These are phyloP conservation scores for Amanita thiersii DNA, from an alignment of 768 basidiomycete genomes.

Conservation along the genomic window DNA sequence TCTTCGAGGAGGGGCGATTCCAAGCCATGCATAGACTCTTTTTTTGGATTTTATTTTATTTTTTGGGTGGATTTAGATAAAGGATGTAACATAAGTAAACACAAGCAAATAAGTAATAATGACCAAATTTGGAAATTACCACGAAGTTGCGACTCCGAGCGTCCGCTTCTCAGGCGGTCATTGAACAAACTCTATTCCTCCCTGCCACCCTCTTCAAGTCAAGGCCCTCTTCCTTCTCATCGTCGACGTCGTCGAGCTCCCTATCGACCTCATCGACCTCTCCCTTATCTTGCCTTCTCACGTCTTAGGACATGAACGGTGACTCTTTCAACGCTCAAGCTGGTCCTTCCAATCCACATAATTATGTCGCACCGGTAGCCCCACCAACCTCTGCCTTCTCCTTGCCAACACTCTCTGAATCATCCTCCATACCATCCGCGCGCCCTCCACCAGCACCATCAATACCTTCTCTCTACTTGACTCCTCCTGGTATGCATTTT, in stretches of 20 bases:
- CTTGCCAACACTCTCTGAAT: constrained; percentile 19
- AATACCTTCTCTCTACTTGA: constrained; percentile 28
- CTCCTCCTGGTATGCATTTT: constrained; percentile 29
- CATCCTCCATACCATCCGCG: constrained; percentile 17
- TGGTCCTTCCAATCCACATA: constrained; percentile 43
- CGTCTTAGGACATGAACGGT: constrained; percentile 25
- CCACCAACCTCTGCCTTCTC: constrained; percentile 21
- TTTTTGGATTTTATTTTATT: not conserved
- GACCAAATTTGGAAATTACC: not conserved
- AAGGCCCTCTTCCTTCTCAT: constrained; percentile 4
- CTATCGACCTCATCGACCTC: constrained; percentile 14
- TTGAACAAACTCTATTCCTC: constrained; percentile 7
- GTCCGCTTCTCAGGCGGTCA: not conserved
- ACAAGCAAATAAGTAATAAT: constrained; percentile 8
- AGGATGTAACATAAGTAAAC: not conserved
- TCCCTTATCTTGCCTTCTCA: constrained; percentile 2
- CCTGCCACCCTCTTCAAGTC: not conserved
- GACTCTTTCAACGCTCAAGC: constrained; percentile 49
- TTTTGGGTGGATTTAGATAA: not conserved
- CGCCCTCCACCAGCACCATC: constrained; percentile 19
- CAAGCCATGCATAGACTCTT: constrained; percentile 11
- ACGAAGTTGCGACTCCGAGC: no score
- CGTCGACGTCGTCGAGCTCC: constrained; percentile 15
- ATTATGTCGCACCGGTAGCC: constrained; percentile 14
- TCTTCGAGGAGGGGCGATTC: constrained; percentile 28